These are phyloP conservation scores for Cercospora sp. DNA, from an alignment of 2,329 filamentous ascomycete species.

Conservation along the genomic window DNA sequence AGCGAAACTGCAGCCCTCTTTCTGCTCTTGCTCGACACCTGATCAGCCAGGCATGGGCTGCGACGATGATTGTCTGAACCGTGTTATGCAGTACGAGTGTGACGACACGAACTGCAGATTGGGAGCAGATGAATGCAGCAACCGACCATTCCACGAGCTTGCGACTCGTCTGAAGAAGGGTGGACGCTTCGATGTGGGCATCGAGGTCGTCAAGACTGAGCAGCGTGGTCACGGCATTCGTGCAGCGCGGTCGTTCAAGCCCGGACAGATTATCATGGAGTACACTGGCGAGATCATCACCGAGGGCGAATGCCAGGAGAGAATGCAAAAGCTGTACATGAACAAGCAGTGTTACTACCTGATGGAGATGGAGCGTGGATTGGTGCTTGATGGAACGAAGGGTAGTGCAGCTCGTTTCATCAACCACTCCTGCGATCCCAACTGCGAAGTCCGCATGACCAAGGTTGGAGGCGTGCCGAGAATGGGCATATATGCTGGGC, in stretches of 20 bases:
- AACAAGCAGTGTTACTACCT: conserved; percentile 97
- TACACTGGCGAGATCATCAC: conserved; percentile 98
- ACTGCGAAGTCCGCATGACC: conserved; percentile 80
- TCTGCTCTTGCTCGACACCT: conserved; percentile 68
- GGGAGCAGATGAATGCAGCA: conserved; percentile 71
- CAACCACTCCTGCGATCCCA: conserved; percentile 95
- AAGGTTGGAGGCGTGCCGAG: conserved; percentile 91
- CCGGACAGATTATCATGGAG: conserved; percentile 95
- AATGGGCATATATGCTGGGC: conserved; percentile 94
- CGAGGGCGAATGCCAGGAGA: conserved; percentile 84
- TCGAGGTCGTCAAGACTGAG: conserved; percentile 88
- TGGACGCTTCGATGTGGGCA: conserved; percentile 85
- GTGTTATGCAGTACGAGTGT: conserved; percentile 97
- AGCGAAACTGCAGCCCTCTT: conserved; percentile 33
- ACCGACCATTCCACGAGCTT: conserved; percentile 83
- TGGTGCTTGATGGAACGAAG: conserved; percentile 96
- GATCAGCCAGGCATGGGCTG: conserved; percentile 69
- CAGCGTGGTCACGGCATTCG: conserved; percentile 91
- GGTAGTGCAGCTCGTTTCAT: conserved; percentile 97
- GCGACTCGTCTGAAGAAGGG: conserved; percentile 70
- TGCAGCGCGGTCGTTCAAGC: conserved; percentile 80
- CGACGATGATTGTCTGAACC: conserved; percentile 86
- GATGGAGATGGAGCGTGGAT: conserved; percentile 97
- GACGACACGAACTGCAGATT: conserved; percentile 85
- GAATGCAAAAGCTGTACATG: conserved; percentile 93